A percentile compares a stretch with the other conserved stretches of the same genome.
These are phyloP conservation scores for Leccinum disarticulatum DNA, from an alignment of 768 basidiomycete species.

Conservation along the genomic window DNA sequence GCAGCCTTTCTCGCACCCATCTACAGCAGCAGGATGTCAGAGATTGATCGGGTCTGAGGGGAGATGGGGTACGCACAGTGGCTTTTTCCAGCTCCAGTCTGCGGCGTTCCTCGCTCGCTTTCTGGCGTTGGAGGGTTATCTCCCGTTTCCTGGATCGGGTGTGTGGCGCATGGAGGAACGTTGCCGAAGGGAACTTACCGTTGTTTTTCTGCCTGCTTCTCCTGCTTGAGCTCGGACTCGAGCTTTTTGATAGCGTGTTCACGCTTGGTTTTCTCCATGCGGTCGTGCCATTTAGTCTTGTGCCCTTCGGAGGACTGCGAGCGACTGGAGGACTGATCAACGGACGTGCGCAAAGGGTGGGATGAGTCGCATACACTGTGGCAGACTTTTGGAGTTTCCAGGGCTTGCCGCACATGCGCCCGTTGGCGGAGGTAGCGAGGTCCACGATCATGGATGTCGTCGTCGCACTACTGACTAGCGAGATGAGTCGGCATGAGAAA, in stretches of 20 bases:
- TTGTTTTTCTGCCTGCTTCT: slow-evolving; percentile 66
- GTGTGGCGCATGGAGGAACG: not conserved
- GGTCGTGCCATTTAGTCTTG: slow-evolving; percentile 68
- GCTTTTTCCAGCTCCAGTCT: slow-evolving; percentile 46
- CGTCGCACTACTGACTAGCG: not conserved
- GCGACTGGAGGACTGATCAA: slow-evolving; percentile 45
- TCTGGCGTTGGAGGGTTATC: slow-evolving; percentile 69
- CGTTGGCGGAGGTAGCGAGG: slow-evolving; percentile 59
- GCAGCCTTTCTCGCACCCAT: slow-evolving; percentile 82
- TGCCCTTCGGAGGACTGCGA: slow-evolving; percentile 64
- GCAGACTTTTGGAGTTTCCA: slow-evolving; percentile 59
- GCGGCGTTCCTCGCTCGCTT: slow-evolving; percentile 68
- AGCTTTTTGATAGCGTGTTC: slow-evolving; percentile 72
- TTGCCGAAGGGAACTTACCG: slow-evolving; percentile 40
- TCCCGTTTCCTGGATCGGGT: slow-evolving; percentile 53
- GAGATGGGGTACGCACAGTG: slow-evolving; percentile 11
- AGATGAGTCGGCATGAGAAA: slow-evolving; percentile 20
- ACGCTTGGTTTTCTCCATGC: slow-evolving; percentile 68
- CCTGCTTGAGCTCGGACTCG: slow-evolving; percentile 69
- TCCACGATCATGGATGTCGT: slow-evolving; percentile 9
- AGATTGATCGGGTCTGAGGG: not conserved
- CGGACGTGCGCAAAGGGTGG: slow-evolving; percentile 1
- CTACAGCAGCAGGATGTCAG: slow-evolving; percentile 36
- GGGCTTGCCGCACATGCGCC: slow-evolving; percentile 66
- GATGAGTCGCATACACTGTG: slow-evolving; percentile 42